Conservation (phyloP, 164 flowering plant genomes). For the Nymphaea colorata region DNA sequence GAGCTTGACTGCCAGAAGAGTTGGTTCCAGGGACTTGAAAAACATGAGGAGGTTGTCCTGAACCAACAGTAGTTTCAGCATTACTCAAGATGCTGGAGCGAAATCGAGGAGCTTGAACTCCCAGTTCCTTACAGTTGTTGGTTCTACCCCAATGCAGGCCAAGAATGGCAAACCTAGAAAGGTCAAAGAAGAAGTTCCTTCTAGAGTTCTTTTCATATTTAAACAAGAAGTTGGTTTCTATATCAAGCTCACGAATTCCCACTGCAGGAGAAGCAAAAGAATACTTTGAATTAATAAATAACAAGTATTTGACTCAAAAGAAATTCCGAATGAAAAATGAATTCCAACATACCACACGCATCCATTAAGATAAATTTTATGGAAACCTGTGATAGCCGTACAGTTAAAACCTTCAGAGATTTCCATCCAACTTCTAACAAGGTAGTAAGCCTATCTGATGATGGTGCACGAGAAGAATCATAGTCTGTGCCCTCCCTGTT, state of each 20-base stretch:
- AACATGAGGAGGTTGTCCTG: conserved; percentile 18
- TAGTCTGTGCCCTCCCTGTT: conserved; percentile 5
- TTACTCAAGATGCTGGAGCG: conserved; percentile 21
- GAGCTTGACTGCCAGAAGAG: neutral
- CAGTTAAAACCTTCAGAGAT: conserved; percentile 22
- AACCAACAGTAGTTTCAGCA: conserved; percentile 9
- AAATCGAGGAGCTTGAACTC: conserved; percentile 29
- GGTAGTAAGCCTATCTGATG: conserved; percentile 5
- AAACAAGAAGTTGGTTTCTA: conserved; percentile 33
- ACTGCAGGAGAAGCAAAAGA: conserved; percentile 30
- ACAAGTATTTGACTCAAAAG: neutral
- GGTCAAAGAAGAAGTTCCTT: conserved; percentile 28
- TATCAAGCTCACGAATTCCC: conserved; percentile 38
- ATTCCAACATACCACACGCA: conserved; percentile 37
- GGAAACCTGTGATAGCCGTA: conserved; percentile 36
- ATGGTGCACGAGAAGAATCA: conserved; percentile 4
- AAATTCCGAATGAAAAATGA: no score
- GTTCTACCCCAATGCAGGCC: conserved; percentile 27
- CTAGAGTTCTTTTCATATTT: conserved; percentile 25
- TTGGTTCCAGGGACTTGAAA: conserved; percentile 3
- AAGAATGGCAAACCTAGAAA: conserved; percentile 40
- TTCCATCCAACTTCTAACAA: conserved; percentile 13
- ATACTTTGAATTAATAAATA: neutral
- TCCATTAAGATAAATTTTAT: conserved; percentile 38
- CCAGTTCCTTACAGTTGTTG: conserved; percentile 14